These are phyloP conservation scores for thale cress (Arabidopsis thaliana) DNA, from an alignment of 345 rosid genomes.

Conservation along the genomic window DNA sequence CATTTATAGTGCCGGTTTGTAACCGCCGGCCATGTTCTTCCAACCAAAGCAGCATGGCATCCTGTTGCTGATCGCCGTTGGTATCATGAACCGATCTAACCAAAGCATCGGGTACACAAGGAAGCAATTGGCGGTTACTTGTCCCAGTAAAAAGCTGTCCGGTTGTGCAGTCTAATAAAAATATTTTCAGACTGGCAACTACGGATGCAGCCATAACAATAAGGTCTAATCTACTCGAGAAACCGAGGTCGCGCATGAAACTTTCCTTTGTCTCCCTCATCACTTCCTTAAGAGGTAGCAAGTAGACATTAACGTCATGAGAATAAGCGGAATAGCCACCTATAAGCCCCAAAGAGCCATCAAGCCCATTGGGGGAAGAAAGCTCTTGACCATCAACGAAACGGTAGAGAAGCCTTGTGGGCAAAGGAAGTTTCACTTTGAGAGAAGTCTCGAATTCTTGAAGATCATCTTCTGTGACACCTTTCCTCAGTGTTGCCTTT, in stretches of 20 bases:
- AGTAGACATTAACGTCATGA: conserved; percentile 68
- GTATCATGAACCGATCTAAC: conserved; percentile 57
- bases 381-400: conserved; percentile 79
- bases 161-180: conserved; percentile 74
- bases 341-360: conserved; percentile 60
- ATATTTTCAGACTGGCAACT: conserved; percentile 48
- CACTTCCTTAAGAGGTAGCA: conserved; percentile 61
- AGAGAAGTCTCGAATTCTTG: conserved; percentile 54
- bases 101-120: conserved; percentile 75
- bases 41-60: conserved; percentile 87
- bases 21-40: conserved; percentile 81
- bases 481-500: conserved; percentile 65
- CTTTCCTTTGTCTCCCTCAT: conserved; percentile 51
- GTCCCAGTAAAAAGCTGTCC: conserved; percentile 83
- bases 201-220: conserved; percentile 69
- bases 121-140: conserved; percentile 66
- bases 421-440: conserved; percentile 71
- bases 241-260: conserved; percentile 35
- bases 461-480: conserved; percentile 77
- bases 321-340: conserved; percentile 72
- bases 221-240: conserved; percentile 41
- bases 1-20: conserved; percentile 61
- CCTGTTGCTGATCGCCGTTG: conserved; percentile 59
- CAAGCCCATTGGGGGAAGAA: neutral
- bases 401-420: conserved; percentile 82